phyloP scores from a whole-genome alignment of 257 asterid species.

The Marsdenia floribunda region DNA sequence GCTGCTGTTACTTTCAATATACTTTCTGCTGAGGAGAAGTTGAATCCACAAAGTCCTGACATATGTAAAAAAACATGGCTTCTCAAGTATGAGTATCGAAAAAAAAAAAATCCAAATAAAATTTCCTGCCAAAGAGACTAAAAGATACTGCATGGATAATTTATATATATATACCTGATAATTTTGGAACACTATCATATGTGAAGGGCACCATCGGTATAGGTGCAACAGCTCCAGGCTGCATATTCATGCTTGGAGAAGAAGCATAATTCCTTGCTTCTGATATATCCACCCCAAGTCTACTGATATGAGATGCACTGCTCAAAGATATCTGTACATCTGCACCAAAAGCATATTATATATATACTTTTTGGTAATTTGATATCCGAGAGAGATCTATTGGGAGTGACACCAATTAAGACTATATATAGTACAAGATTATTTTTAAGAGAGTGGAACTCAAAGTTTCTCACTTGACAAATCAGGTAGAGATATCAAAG shows the following conservation, averaged over 20 bases:
- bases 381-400: too few species aligned
- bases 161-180: conserved; percentile 26
- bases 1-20: conserved; percentile 22
- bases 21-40: conserved; percentile 24
- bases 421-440: too few species aligned
- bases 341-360: conserved; percentile 10
- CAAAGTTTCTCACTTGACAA: too few species aligned
- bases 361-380: too few species aligned
- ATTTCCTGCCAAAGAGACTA: not conserved
- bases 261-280: not conserved
- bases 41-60: conserved; percentile 30
- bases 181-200: conserved; percentile 21
- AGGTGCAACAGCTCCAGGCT: conserved; percentile 22
- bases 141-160: not conserved
- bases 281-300: not conserved
- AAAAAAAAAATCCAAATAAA: too few species aligned
- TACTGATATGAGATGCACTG: not conserved
- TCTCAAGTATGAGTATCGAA: too few species aligned
- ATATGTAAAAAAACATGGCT: not conserved
- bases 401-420: too few species aligned
- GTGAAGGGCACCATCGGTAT: conserved; percentile 29
- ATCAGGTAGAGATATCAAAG: too few species aligned
- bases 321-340: conserved; percentile 14
- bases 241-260: conserved; percentile 19
- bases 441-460: too few species aligned